Evolutionary conservation across 2,329 filamentous ascomycete species (phyloP).

Genomic region (Phialocephala subalpina): DNA sequence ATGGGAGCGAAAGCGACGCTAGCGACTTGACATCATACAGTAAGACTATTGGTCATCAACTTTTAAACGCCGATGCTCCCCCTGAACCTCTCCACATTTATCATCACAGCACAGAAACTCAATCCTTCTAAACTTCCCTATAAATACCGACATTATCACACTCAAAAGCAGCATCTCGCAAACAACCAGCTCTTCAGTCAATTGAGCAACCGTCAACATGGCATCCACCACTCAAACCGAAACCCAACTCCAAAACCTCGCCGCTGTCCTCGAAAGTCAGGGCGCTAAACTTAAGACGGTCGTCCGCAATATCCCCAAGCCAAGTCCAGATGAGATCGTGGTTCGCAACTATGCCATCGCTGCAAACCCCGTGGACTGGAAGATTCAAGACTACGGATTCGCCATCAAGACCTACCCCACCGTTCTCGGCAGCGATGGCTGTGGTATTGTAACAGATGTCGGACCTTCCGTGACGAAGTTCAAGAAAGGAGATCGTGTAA

Average conservation of each 20-base stretch:
- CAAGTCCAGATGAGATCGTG: slow-evolving; percentile 42
- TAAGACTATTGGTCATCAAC: slow-evolving; percentile 2
- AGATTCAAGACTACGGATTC: slow-evolving; percentile 41
- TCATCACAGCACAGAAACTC: too few species aligned
- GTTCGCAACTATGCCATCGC: slow-evolving; percentile 47
- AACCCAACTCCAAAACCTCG: slow-evolving; percentile 24
- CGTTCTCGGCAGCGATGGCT: slow-evolving; percentile 46
- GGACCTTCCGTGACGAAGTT: slow-evolving; percentile 33
- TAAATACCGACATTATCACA: background rate
- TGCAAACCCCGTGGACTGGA: slow-evolving; percentile 49
- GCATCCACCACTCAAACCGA: slow-evolving; percentile 12
- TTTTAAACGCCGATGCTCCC: background rate
- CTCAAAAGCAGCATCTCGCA: background rate
- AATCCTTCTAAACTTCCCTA: too few species aligned
- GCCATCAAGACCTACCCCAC: slow-evolving; percentile 40
- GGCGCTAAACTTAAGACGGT: slow-evolving; percentile 44
- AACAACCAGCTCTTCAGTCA: background rate
- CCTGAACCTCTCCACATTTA: background rate
- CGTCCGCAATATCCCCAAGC: slow-evolving; percentile 46
- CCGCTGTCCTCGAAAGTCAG: slow-evolving; percentile 36
- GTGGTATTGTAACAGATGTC: slow-evolving; percentile 27
- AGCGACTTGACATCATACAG: background rate
- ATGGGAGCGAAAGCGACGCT: background rate
- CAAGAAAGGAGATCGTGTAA: slow-evolving; percentile 50
- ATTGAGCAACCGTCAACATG: background rate